Evolutionary conservation across 75 land plant species (phyloP), one percentile per base, ranked within the genome.

Genomic region (Picea sitchensis): DNA sequence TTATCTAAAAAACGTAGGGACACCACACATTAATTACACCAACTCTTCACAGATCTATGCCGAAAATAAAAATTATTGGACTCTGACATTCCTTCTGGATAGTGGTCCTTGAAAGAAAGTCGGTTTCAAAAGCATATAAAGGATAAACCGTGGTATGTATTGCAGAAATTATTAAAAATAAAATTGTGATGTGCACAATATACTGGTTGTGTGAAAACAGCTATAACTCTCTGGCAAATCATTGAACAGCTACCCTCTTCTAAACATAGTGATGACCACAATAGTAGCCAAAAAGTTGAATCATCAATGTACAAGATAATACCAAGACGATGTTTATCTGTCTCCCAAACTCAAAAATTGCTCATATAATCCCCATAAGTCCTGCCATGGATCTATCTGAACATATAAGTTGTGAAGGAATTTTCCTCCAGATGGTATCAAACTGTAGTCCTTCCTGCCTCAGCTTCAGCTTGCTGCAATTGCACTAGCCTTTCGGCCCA

Each of bases 401-500:
- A 26, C 31, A 26, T 9, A 26, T 3, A 41, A 38, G n/a, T 71
- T 14, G 36, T 14, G n/a, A 44, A 20, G 54, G 34, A 41, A 1
- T 20, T 71, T 71, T 47, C 54, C 11, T 20, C 54, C 3, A 6
- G n/a, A 17, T 1, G 23, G 12, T 44, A 41, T 87, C 77, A 87
- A 63, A 74, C 75, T 30, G 73, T 73, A 9, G 81, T 26, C 59
- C 62, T 64, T 61, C 82, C 88, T 77, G 84, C 86, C 79, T 86
- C 86, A 65, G 80, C 83, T 81, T 92, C 91, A 47, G 86, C 82
- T 73, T 76, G 75, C 78, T 93, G 82, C 57, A 89, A 73, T 61
- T 95, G 91, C 14, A 81, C 89, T 56, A 91, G 76, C 62, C 91
- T 87, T 80, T 88, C 79, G 58, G 92, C 87, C 98, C 98, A 95